phyloP scores from a whole-genome alignment of 1,284 basidiomycete species.

The Jaminaea rosea region DNA sequence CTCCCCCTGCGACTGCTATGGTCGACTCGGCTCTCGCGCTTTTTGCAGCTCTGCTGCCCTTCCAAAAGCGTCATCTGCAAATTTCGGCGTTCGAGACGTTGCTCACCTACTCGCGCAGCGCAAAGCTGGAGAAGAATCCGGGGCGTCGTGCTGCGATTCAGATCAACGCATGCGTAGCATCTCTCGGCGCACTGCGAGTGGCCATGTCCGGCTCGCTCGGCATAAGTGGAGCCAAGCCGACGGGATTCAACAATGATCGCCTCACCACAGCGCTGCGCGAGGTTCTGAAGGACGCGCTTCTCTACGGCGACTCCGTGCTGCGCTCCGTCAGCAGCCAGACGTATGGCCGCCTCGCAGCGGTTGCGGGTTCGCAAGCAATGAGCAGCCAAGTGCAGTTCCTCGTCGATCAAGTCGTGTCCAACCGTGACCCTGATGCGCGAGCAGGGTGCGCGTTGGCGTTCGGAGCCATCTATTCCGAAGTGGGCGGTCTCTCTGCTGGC shows the following conservation, averaged over 20 bases:
- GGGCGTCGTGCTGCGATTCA: constrained; percentile 80
- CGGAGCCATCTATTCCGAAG: constrained; percentile 83
- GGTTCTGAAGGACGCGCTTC: constrained; percentile 73
- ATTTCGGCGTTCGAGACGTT: constrained; percentile 63
- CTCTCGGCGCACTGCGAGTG: constrained; percentile 63
- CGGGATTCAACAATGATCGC: constrained; percentile 54
- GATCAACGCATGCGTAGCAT: constrained; percentile 71
- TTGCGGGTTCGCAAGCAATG: constrained; percentile 76
- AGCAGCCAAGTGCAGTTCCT: constrained; percentile 80
- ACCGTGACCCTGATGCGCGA: constrained; percentile 82
- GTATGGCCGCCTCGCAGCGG: constrained; percentile 73
- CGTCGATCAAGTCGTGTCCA: constrained; percentile 91
- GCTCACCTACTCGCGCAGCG: constrained; percentile 57
- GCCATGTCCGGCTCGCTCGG: constrained; percentile 18
- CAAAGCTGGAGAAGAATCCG: constrained; percentile 75
- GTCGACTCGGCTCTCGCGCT: constrained; percentile 82
- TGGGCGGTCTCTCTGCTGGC: constrained; percentile 85
- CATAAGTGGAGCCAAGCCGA: constrained; percentile 24
- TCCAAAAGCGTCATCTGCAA: constrained; percentile 65
- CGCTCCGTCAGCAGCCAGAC: constrained; percentile 77
- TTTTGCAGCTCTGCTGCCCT: constrained; percentile 66
- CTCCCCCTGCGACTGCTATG: constrained; percentile 70
- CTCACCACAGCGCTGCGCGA: constrained; percentile 63
- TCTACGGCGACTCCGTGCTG: constrained; percentile 70
- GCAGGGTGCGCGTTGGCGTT: constrained; percentile 91